Conservation (phyloP, 2,329 filamentous ascomycete genomes). For the Cladosporium austrohemisphaericum region DNA sequence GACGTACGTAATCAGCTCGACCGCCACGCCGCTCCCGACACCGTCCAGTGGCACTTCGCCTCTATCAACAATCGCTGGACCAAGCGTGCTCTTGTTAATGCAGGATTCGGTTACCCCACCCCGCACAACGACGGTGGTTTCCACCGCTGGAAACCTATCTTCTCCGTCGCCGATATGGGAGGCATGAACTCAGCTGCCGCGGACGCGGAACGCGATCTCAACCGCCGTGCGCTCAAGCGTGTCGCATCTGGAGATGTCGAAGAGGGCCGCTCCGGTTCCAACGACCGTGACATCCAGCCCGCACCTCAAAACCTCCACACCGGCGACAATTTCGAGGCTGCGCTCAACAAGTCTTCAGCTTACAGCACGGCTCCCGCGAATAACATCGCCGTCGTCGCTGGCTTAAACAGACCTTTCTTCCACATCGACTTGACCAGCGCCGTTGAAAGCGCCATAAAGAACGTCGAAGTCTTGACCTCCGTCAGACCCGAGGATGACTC, state of each 20-base stretch:
- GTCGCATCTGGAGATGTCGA: conserved; percentile 33
- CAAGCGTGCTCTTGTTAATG: conserved; percentile 80
- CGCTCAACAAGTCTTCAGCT: conserved; percentile 45
- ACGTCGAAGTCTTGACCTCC: conserved; percentile 53
- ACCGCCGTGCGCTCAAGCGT: conserved; percentile 45
- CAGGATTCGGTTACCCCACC: conserved; percentile 82
- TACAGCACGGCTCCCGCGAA: conserved; percentile 41
- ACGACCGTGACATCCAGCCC: conserved; percentile 24
- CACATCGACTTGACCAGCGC: conserved; percentile 89
- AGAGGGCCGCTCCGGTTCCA: conserved; percentile 25
- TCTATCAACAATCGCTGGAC: conserved; percentile 92
- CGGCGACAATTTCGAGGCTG: conserved; percentile 38
- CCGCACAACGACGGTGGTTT: conserved; percentile 48
- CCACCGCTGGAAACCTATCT: conserved; percentile 87
- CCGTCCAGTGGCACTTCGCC: conserved; percentile 95
- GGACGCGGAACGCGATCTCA: conserved; percentile 61
- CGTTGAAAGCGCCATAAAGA: conserved; percentile 79
- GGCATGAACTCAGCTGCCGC: conserved; percentile 67
- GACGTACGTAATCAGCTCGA: conserved; percentile 94
- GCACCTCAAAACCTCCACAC: conserved; percentile 23
- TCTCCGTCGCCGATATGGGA: conserved; percentile 83
- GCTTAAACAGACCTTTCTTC: conserved; percentile 87
- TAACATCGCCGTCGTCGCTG: conserved; percentile 65
- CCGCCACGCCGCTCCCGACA: conserved; percentile 71
- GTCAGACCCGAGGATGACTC: neutral